phyloP scores from a whole-genome alignment of 352 stramenopile species.

The Nothophytophthora sp. region DNA sequence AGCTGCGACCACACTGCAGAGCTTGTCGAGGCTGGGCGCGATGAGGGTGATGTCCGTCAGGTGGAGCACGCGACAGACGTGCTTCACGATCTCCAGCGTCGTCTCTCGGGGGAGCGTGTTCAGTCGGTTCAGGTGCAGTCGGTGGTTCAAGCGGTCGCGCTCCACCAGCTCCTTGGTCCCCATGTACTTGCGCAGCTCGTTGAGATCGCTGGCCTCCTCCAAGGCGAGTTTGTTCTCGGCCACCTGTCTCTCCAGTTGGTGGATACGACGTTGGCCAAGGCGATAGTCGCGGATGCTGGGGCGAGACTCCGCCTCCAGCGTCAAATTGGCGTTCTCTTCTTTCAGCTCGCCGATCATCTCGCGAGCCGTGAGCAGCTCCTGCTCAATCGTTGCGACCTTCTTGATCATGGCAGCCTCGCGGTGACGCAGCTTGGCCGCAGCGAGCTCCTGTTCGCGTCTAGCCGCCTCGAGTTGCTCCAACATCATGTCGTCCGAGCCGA shows the following conservation, averaged over 20 bases:
- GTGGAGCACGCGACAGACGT: slow-evolving; percentile 81
- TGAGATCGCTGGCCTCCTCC: slow-evolving; percentile 74
- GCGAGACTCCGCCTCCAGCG: slow-evolving; percentile 71
- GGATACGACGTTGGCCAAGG: slow-evolving; percentile 64
- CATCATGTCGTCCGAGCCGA: slow-evolving; percentile 69
- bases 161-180: slow-evolving; percentile 80
- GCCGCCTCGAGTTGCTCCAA: slow-evolving; percentile 74
- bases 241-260: slow-evolving; percentile 78
- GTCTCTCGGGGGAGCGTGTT: slow-evolving; percentile 80
- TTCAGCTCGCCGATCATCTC: slow-evolving; percentile 73
- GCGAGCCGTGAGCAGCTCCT: slow-evolving; percentile 58
- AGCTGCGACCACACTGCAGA: slow-evolving; percentile 76
- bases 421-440: slow-evolving; percentile 55
- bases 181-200: slow-evolving; percentile 83
- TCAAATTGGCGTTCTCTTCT: slow-evolving; percentile 82
- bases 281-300: slow-evolving; percentile 86
- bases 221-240: slow-evolving; percentile 72
- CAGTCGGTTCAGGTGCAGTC: slow-evolving; percentile 74
- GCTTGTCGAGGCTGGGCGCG: slow-evolving; percentile 72
- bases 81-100: slow-evolving; percentile 78
- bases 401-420: slow-evolving; percentile 75
- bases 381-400: slow-evolving; percentile 77
- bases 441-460: slow-evolving; percentile 70
- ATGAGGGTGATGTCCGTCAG: slow-evolving; percentile 85
- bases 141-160: slow-evolving; percentile 77